Evolutionary conservation across 225 moss, liverwort and hornwort species (phyloP), one percentile per base, ranked within the genome.

Genomic region (Polytrichum formosum): DNA sequence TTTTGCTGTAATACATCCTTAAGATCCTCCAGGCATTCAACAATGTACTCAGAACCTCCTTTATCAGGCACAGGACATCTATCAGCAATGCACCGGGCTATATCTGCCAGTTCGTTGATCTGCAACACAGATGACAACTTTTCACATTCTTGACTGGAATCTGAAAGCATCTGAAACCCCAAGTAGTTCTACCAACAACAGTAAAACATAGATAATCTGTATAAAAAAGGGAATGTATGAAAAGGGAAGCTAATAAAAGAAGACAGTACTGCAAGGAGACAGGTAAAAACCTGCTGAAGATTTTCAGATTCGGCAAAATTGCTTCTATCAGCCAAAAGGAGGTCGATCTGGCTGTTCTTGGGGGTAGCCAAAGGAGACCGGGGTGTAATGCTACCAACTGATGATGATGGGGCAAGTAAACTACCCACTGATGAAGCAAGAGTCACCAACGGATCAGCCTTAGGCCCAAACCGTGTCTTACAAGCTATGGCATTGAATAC

Each of bases 21-120:
- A 70, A 98, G 82, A 77, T 94, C 98, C 77, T 98, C 91, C 90
- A 98, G 90, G 84, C 98, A 98, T 28, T 84, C 80, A 68, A 85
- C 67, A 31, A 90, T 72, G 69, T 91, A 90, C 71, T 90, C 90
- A 63, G 85, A 82, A 46, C 46, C 46, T 6, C 88, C 74, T 66
- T 76, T 78, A 71, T 76, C 72, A 72, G 92, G 91, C 67, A 70
- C 77, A 72, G 76, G 74, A 80, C 87, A 87, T 71, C 89, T 84
- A 63, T 91, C 91, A 6, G 91, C 91, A 78, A 87, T 83, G 81
- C 94, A 98, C 55, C 69, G 79, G 26, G 94, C 92, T 67, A 98
- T 92, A 73, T 98, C 98, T 70, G 84, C 88, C 74, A 94, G 74
- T 78, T 98, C 98, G 72, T 64, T 87, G 71, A 94, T 94, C 98